A percentile compares a stretch with the other conserved stretches of the same genome.
Conservation (phyloP, 305 asterid genomes). For the Petunia hybrid region DNA sequence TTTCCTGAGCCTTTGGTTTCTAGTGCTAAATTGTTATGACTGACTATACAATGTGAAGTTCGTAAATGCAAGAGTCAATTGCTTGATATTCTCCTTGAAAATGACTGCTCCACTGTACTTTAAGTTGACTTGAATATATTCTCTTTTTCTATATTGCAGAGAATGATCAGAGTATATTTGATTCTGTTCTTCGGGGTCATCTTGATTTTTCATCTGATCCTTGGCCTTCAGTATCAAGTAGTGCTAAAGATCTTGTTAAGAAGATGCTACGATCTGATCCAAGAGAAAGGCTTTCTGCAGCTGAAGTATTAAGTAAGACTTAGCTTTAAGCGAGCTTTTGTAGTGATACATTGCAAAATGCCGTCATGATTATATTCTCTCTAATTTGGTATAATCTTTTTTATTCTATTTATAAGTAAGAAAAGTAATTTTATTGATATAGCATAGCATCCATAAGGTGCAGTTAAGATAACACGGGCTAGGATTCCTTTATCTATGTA, state of each 20-base stretch:
- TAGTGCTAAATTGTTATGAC: neutral
- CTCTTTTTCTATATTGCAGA: conserved; percentile 53
- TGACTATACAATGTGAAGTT: neutral
- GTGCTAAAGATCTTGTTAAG: conserved; percentile 95
- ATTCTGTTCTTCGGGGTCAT: conserved; percentile 77
- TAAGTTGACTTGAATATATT: neutral
- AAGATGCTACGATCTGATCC: conserved; percentile 94
- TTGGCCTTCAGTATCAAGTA: conserved; percentile 93
- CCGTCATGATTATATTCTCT: neutral
- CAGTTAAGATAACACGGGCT: too few relatives aligned
- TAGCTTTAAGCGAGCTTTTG: conserved; percentile 21
- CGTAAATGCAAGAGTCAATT: neutral
- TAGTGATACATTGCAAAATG: neutral
- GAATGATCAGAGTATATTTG: conserved; percentile 83
- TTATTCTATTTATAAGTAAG: neutral
- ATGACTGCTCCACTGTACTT: neutral
- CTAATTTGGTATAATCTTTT: neutral
- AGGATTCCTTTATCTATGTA: neutral
- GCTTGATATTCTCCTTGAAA: neutral
- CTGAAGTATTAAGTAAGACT: conserved; percentile 78
- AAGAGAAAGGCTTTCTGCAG: conserved; percentile 68
- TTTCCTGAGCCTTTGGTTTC: conserved; percentile 14
- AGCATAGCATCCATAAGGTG: neutral
- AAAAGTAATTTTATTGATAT: neutral
- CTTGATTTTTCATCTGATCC: conserved; percentile 87